Evolutionary conservation across 768 basidiomycete species (phyloP), one percentile per base, ranked within the genome.

Genomic region (Lyophyllum decastes): DNA sequence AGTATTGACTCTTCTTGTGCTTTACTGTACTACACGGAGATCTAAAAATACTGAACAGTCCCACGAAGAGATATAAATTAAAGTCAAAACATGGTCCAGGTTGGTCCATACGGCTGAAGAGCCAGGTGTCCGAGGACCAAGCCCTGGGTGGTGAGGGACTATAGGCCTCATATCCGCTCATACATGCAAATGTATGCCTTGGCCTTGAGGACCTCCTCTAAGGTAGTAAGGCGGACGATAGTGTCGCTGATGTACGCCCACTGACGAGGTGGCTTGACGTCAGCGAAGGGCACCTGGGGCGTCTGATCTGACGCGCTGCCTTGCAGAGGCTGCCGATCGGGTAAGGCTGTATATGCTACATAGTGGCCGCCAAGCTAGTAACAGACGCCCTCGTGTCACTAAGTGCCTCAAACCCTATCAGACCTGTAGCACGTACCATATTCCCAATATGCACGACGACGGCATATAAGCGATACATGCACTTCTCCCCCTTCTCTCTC

Each of bases 171-270:
- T 65, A 89, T 77, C 53, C 89, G 82, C 75, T 94, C 91, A 68
- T 93, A 94, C 87, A 95, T 94, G 74, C 94, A 94, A 49, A 97
- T 82, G 71, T 97, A 98, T 34, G 95, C 94, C 70, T 91, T 95
- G 57, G 88, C 87, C 71, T 88, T 89, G 67, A 97, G 77, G 2
- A 97, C 95, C 69, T 97, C 95, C 44, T 95, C 92, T 48, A 96
- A 70, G 43, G 87, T 84, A 10, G 89, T 84, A 46, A 91, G 74
- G 45, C 90, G 80, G n/a, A 98, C 94, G 45, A 83, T 74, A 2
- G 90, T 92, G 68, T 98, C 95, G 64, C 93, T 95, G 72, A 96
- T 88, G 69, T 90, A 95, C 46, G 91, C 92, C 95, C 95, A 98
- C 59, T 90, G 85, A 43, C 94, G 64, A 40, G 71, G 76, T 21